Conservation (phyloP, 2,329 filamentous ascomycete species). For the Plenodomus biglobosus region DNA sequence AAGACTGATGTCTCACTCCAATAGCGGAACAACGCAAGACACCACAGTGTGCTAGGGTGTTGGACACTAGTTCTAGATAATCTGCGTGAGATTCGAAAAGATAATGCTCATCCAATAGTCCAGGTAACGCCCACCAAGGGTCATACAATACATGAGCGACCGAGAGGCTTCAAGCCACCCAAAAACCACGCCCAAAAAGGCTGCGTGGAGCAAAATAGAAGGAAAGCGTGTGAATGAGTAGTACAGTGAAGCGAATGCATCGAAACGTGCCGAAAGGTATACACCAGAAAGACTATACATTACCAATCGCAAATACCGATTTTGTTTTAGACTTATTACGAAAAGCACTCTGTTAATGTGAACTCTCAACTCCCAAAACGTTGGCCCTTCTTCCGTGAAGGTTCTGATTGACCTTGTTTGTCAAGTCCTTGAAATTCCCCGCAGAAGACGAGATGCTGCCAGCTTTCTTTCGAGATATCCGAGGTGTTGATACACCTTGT, state of each 20-base stretch:
- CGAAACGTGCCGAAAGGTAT: slow-evolving; percentile 11
- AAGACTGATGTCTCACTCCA: background rate
- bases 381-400: slow-evolving; percentile 50
- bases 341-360: slow-evolving; percentile 28
- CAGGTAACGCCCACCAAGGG: slow-evolving; percentile 20
- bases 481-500: slow-evolving; percentile 39
- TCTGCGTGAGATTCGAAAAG: slow-evolving; percentile 14
- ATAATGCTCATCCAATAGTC: slow-evolving; percentile 27
- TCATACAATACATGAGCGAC: slow-evolving; percentile 33
- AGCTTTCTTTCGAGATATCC: slow-evolving; percentile 48
- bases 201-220: slow-evolving; percentile 8
- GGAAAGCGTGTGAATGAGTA: slow-evolving; percentile 14
- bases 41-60: background rate
- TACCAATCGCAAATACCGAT: slow-evolving; percentile 26
- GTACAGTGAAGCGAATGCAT: slow-evolving; percentile 29
- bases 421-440: slow-evolving; percentile 48
- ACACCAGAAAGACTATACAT: slow-evolving; percentile 37
- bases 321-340: slow-evolving; percentile 10
- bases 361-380: slow-evolving; percentile 50
- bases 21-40: background rate
- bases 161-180: slow-evolving; percentile 6
- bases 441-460: slow-evolving; percentile 42
- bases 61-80: background rate
- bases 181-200: slow-evolving; percentile 6
- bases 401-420: slow-evolving; percentile 50